These are phyloP conservation scores for Sugiyamaella americana DNA, from an alignment of 805 yeast genomes.

Conservation along the genomic window DNA sequence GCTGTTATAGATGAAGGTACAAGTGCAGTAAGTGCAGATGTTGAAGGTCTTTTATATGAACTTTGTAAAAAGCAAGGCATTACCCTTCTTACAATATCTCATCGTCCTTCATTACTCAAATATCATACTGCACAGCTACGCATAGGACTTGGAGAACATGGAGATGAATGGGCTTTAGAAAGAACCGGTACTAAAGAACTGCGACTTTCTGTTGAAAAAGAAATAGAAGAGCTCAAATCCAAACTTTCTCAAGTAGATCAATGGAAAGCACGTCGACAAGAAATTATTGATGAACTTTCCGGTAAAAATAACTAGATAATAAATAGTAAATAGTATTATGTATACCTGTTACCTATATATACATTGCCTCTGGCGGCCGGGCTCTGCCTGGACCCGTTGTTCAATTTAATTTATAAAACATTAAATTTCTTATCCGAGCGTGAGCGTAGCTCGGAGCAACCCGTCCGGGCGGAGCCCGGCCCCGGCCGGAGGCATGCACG, in stretches of 20 bases:
- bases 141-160: slow-evolving; percentile 48
- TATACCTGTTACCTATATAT: no score
- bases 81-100: slow-evolving; percentile 75
- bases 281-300: slow-evolving; percentile 38
- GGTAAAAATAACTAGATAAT: no score
- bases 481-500: no score
- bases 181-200: slow-evolving; percentile 62
- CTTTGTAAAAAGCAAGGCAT: slow-evolving; percentile 60
- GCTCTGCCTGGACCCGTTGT: no score
- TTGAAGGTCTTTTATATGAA: slow-evolving; percentile 81
- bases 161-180: slow-evolving; percentile 50
- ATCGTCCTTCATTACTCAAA: slow-evolving; percentile 75
- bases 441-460: no score
- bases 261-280: slow-evolving; percentile 54
- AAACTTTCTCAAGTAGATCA: slow-evolving; percentile 54
- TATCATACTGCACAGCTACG: slow-evolving; percentile 76
- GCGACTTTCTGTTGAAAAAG: slow-evolving; percentile 63
- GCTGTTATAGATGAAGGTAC: slow-evolving; percentile 91
- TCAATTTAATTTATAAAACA: no score
- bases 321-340: no score
- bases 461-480: no score
- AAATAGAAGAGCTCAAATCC: slow-evolving; percentile 58
- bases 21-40: slow-evolving; percentile 83
- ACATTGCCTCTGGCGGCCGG: background rate
- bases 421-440: no score